These are phyloP conservation scores for Phytophthora melonis DNA, from an alignment of 352 stramenopile genomes.

Conservation along the genomic window DNA sequence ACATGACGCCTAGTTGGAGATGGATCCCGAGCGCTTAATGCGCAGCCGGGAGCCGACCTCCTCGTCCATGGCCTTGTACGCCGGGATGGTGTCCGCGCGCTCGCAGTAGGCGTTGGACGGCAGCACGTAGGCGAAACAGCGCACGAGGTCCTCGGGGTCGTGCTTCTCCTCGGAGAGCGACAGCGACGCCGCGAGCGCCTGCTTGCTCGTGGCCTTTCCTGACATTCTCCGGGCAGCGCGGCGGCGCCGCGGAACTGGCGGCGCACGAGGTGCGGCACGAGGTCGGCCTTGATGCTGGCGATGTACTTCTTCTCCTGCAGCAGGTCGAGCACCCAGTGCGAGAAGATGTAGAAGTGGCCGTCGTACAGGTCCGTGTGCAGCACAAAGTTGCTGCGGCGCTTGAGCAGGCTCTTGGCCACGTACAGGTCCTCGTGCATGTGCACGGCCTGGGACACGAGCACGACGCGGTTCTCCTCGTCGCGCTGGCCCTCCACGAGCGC, in stretches of 20 bases:
- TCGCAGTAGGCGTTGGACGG: constrained; percentile 82
- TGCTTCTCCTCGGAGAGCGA: constrained; percentile 63
- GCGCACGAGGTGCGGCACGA: constrained; percentile 80
- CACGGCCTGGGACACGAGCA: constrained; percentile 74
- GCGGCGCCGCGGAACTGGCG: constrained; percentile 77
- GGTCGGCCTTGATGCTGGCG: constrained; percentile 83
- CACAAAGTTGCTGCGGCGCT: constrained; percentile 74
- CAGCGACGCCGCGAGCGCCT: constrained; percentile 69
- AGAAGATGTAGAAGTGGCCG: constrained; percentile 88
- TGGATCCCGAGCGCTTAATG: constrained; percentile 64
- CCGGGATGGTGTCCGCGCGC: constrained; percentile 76
- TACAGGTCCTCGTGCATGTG: constrained; percentile 88
- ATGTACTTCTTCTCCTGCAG: constrained; percentile 88
- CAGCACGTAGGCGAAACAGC: constrained; percentile 80
- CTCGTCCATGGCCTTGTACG: constrained; percentile 78
- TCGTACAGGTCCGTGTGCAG: constrained; percentile 87
- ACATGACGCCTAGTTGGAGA: constrained; percentile 47
- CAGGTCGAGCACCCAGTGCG: constrained; percentile 83
- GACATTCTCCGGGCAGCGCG: too few species aligned
- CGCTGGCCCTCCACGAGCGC: constrained; percentile 57
- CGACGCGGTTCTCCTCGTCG: constrained; percentile 69
- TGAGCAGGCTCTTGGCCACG: constrained; percentile 79
- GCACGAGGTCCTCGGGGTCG: constrained; percentile 74
- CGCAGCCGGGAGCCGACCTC: constrained; percentile 78
- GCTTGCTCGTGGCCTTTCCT: constrained; percentile 60